phyloP scores from a whole-genome alignment of 1,139 yeast species.

The Geotrichum bryndzae region DNA sequence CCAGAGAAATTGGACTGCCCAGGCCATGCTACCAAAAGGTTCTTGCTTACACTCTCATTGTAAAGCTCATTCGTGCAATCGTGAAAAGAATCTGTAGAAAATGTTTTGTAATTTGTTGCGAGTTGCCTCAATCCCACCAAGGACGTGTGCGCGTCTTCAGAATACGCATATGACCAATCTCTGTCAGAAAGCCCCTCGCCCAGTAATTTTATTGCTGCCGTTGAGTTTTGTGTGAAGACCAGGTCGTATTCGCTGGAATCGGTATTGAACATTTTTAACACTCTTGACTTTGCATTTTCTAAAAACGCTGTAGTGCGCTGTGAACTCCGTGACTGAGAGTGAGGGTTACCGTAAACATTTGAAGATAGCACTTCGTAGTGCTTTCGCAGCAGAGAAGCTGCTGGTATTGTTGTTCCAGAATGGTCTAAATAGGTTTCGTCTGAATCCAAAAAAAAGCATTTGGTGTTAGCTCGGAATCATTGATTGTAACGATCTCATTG shows the following conservation, averaged over 20 bases:
- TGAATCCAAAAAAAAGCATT: not conserved
- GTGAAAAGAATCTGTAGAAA: constrained; percentile 15
- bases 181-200: constrained; percentile 31
- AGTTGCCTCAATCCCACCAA: constrained; percentile 37
- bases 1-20: constrained; percentile 43
- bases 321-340: constrained; percentile 35
- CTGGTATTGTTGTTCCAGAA: constrained; percentile 39
- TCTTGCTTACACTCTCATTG: not conserved
- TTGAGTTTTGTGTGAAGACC: constrained; percentile 39
- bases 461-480: not conserved
- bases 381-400: constrained; percentile 29
- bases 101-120: constrained; percentile 22
- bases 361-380: constrained; percentile 26
- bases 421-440: constrained; percentile 37
- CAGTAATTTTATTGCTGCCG: constrained; percentile 38
- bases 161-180: constrained; percentile 27
- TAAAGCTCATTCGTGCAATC: constrained; percentile 3
- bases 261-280: constrained; percentile 33
- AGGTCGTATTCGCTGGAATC: constrained; percentile 37
- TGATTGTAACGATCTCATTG: no score
- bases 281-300: constrained; percentile 28
- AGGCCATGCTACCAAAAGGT: constrained; percentile 36
- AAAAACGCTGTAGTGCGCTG: constrained; percentile 27
- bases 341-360: constrained; percentile 38
- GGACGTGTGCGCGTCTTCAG: constrained; percentile 40